These are phyloP conservation scores for Pleomassaria siparia DNA, from an alignment of 2,329 filamentous ascomycete genomes.

Conservation along the genomic window DNA sequence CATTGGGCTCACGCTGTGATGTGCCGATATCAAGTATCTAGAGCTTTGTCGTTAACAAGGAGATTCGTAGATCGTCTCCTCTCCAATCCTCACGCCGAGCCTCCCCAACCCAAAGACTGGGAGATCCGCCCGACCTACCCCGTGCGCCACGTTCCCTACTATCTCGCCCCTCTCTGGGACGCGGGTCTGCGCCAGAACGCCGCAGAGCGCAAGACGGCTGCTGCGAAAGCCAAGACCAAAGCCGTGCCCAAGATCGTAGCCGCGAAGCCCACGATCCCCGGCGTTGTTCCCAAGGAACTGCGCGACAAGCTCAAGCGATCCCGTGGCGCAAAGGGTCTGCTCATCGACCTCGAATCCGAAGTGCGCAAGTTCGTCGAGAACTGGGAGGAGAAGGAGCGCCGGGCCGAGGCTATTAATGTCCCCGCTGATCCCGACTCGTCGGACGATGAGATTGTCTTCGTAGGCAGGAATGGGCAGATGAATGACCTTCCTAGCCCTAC, in stretches of 20 bases:
- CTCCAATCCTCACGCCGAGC: constrained; percentile 81
- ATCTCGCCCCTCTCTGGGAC: constrained; percentile 85
- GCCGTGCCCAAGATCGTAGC: constrained; percentile 37
- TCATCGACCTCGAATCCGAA: constrained; percentile 82
- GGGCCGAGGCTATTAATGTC: constrained; percentile 49
- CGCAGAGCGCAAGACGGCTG: constrained; percentile 43
- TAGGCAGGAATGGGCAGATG: constrained; percentile 69
- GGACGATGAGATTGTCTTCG: constrained; percentile 91
- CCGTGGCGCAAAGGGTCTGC: constrained; percentile 74
- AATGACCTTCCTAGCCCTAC: constrained; percentile 56
- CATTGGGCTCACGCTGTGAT: background rate
- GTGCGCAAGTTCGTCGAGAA: constrained; percentile 72
- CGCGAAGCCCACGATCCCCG: constrained; percentile 46
- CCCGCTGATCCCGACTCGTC: constrained; percentile 53
- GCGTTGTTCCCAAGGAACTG: constrained; percentile 74
- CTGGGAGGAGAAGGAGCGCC: constrained; percentile 59
- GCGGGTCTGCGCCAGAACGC: constrained; percentile 49
- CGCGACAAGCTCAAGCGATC: constrained; percentile 77
- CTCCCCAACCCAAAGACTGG: constrained; percentile 82
- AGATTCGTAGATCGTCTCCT: constrained; percentile 71
- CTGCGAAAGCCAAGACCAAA: constrained; percentile 38
- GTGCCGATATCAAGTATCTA: background rate
- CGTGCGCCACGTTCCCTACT: constrained; percentile 79
- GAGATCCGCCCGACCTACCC: constrained; percentile 78
- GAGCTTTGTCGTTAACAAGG: background rate